A percentile compares a stretch with the other conserved stretches of the same genome.
Conservation (phyloP, 306 rosid species). For the Inga oerstediana region DNA sequence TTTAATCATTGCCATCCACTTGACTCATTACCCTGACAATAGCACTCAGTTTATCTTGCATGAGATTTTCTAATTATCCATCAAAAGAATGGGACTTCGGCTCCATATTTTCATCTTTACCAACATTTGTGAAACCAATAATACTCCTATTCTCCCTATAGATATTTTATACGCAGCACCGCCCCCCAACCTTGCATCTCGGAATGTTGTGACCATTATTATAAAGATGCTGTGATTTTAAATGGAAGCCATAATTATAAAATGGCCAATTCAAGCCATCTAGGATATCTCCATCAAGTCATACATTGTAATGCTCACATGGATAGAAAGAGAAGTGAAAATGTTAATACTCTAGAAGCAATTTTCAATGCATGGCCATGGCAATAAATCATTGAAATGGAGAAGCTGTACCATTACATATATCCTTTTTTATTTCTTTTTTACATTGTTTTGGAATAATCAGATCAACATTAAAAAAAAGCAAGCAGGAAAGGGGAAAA, state of each 20-base stretch:
- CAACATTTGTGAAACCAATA: conserved; percentile 13
- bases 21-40: not conserved
- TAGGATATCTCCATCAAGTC: not conserved
- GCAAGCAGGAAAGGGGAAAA: not conserved
- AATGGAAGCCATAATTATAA: not conserved
- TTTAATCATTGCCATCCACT: not conserved
- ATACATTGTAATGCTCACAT: not conserved
- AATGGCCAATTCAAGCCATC: not conserved
- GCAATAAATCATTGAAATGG: not conserved
- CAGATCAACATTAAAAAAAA: not conserved
- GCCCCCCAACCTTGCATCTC: not conserved
- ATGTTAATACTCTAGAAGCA: not conserved
- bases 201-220: not conserved
- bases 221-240: not conserved
- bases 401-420: not conserved
- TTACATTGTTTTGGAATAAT: not conserved
- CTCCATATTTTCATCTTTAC: conserved; percentile 2
- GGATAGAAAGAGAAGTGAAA: not conserved
- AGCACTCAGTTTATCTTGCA: conserved; percentile 14
- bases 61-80: conserved; percentile 15
- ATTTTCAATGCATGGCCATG: not conserved
- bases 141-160: conserved; percentile 5
- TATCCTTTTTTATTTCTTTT: not conserved
- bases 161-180: not conserved
- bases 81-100: conserved; percentile 17